Conservation (phyloP, 1,139 yeast genomes). For the Kurtzmaniella quercitrusa region DNA sequence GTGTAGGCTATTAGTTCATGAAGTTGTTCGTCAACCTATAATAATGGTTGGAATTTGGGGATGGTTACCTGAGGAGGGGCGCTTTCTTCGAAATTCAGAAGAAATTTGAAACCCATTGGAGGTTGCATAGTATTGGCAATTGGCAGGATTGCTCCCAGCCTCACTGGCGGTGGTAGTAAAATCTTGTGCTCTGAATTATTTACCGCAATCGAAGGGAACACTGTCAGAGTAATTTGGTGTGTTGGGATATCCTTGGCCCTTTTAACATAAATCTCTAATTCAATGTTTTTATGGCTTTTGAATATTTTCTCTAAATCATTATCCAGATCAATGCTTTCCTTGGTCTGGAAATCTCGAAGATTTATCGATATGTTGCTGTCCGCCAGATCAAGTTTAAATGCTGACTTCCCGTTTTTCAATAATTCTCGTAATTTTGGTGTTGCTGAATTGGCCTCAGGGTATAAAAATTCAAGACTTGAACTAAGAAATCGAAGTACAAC, state of each 20-base stretch:
- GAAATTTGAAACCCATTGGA: conserved; percentile 15
- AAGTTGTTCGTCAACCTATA: conserved; percentile 12
- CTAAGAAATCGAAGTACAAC: conserved; percentile 41
- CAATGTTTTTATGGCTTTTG: conserved; percentile 24
- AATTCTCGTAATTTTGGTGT: conserved; percentile 69
- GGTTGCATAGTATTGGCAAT: not conserved
- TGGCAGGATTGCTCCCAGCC: conserved; percentile 11
- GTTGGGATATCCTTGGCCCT: conserved; percentile 31
- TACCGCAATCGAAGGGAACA: conserved; percentile 18
- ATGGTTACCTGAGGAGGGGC: conserved; percentile 22
- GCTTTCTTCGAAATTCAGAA: conserved; percentile 22
- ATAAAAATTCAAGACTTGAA: conserved; percentile 51
- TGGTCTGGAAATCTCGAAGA: conserved; percentile 18
- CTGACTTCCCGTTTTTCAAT: conserved; percentile 64
- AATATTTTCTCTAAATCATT: conserved; percentile 35
- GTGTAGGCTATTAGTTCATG: too few relatives aligned
- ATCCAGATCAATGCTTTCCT: conserved; percentile 27
- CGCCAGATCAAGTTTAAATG: conserved; percentile 48
- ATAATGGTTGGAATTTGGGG: conserved; percentile 37
- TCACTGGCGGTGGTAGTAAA: conserved; percentile 31
- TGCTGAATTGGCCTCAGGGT: conserved; percentile 54
- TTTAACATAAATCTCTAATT: conserved; percentile 35
- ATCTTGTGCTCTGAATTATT: conserved; percentile 18
- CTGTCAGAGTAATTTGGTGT: conserved; percentile 32
- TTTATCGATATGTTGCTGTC: conserved; percentile 20